phyloP scores from a whole-genome alignment of 345 rosid species.

The Clausena lansium region DNA sequence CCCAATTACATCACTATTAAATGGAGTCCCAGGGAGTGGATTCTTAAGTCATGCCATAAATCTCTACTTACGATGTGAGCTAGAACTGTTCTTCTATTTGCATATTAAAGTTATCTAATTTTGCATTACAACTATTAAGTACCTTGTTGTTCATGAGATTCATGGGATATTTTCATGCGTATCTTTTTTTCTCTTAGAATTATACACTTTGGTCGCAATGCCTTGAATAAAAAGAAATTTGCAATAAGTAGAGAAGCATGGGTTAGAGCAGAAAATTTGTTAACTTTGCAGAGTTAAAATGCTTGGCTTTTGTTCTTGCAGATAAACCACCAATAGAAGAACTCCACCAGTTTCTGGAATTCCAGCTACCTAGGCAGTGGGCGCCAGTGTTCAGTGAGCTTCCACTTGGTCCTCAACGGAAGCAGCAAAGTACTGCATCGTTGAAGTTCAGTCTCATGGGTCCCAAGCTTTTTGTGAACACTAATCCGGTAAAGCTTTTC shows the following conservation, averaged over 20 bases:
- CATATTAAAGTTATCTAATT: slow-evolving; percentile 12
- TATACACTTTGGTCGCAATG: background rate
- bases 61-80: slow-evolving; percentile 89
- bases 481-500: slow-evolving; percentile 54
- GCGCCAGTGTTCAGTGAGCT: slow-evolving; percentile 97
- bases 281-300: background rate
- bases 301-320: slow-evolving; percentile 28
- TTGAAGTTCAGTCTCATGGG: slow-evolving; percentile 89
- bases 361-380: slow-evolving; percentile 96
- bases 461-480: slow-evolving; percentile 85
- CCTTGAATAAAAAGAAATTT: background rate
- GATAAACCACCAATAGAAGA: slow-evolving; percentile 95
- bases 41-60: slow-evolving; percentile 96
- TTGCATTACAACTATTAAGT: background rate
- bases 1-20: slow-evolving; percentile 87
- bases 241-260: background rate
- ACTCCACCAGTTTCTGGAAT: slow-evolving; percentile 92
- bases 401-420: slow-evolving; percentile 93
- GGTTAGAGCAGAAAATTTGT: background rate
- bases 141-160: background rate
- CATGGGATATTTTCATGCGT: background rate
- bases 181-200: background rate
- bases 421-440: slow-evolving; percentile 64
- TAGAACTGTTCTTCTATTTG: slow-evolving; percentile 12
- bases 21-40: slow-evolving; percentile 92